These are phyloP conservation scores for Smithsoniella earleae DNA, from an alignment of 163 green algal genomes.

Conservation along the genomic window DNA sequence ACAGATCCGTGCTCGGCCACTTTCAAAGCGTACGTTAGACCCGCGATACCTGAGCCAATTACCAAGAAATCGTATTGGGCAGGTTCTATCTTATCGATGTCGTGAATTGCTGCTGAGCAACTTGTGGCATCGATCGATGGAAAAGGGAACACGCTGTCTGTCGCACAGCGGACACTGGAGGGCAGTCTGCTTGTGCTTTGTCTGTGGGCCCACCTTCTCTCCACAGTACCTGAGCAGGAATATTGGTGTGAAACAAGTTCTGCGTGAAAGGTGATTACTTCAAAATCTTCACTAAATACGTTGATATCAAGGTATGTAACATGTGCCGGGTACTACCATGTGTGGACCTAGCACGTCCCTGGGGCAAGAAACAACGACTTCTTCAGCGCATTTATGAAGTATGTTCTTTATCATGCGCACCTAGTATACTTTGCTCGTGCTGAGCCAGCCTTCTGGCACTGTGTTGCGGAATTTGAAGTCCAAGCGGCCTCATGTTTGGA, in stretches of 20 bases:
- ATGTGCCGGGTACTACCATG: too few species aligned
- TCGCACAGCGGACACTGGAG: neutral
- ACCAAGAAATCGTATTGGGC: conserved; percentile 84
- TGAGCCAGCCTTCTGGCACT: too few species aligned
- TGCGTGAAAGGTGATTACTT: too few species aligned
- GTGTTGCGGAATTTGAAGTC: too few species aligned
- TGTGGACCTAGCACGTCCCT: too few species aligned
- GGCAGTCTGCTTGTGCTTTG: neutral
- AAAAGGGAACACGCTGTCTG: neutral
- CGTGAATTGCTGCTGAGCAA: neutral
- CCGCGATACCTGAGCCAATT: conserved; percentile 91
- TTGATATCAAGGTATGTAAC: too few species aligned
- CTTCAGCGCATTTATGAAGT: too few species aligned
- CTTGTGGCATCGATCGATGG: conserved; percentile 12
- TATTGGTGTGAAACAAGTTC: neutral
- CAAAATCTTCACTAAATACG: too few species aligned
- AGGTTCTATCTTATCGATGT: neutral
- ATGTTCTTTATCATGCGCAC: too few species aligned
- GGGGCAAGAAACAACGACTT: too few species aligned
- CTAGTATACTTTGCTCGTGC: too few species aligned
- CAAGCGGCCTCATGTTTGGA: too few species aligned
- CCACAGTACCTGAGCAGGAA: neutral
- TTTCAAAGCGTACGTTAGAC: conserved; percentile 88
- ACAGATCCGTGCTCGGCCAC: conserved; percentile 76
- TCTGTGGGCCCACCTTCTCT: neutral